Evolutionary conservation across 2,329 filamentous ascomycete species (phyloP), one percentile per base, ranked within the genome.

Genomic region (Trichoderma polysporum): DNA sequence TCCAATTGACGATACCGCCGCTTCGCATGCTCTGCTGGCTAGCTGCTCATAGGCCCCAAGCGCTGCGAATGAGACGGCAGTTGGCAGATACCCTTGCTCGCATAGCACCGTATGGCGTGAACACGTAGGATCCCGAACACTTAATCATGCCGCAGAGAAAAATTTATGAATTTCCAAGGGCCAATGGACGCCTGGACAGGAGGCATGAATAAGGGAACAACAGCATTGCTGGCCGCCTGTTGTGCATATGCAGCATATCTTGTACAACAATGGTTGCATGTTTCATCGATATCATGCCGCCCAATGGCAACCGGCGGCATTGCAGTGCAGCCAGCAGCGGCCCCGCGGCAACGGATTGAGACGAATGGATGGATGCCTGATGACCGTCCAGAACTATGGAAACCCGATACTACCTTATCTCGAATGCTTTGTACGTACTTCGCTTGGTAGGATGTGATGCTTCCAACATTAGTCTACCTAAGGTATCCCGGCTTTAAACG

Each of bases 251-350:
- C 49, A 35, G 49, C 60, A 25, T 10, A 64, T 64, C 58, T 64
- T 64, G 50, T 63, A 63, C 60, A 63, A 63, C 60, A 63, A 63
- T 56, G n/a, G 60, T 17, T 54, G 60, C 29, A 35, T 63, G 60
- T 64, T 56, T 64, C 60, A 64, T 64, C 58, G 31, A 15, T 25
- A 39, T 19, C 19, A 37, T 22, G 53, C 33, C 29, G 33, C 33
- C 53, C 35, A 57, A 57, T 57, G 19, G 31, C 13, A 7, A 31
- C 22, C 3, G 15, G 9, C 13, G 59, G 19, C 35, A 45, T 58
- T 31, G 54, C 33, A 57, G n/a, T n/a, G n/a, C n/a, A n/a, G n/a
- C n/a, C n/a, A n/a, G n/a, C n/a, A n/a, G n/a, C n/a, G n/a, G n/a
- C n/a, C n/a, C n/a, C n/a, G n/a, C n/a, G n/a, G n/a, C n/a, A n/a